Evolutionary conservation across 208 protist genomes (phyloP), one percentile per base, ranked within the genome.

Genomic region (Borovskyia barvae): DNA sequence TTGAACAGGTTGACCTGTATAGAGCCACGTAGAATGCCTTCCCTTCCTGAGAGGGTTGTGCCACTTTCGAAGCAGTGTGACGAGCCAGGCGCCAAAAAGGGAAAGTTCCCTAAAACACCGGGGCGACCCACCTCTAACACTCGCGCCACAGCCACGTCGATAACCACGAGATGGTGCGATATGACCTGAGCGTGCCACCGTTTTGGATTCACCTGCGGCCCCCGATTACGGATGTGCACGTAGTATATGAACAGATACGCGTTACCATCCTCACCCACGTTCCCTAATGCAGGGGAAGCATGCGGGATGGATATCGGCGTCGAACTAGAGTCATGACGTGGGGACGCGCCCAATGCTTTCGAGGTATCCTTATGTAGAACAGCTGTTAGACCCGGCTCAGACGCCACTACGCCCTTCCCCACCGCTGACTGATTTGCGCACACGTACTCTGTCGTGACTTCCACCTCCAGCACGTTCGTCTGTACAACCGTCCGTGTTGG

Each of bases 1-100:
- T 90, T 84, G 57, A 87, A 89, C 14, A 72, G 66, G 39, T 88
- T 87, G 22, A 96, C 49, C 59, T 96, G 90, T 45, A 96, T 80
- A 0, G 87, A 92, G 5, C 90, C 90, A 37, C 84, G 82, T 28
- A 96, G 55, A 2, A 96, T 48, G 17, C 85, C 90, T 19, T 77
- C 71, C 2, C 55, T 17, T n/a, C 79, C 75, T 12, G 43, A 54
- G 1, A 93, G 55, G 22, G 65, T 82, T 8, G 81, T 77, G 15
- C 90, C 87, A 42, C 72, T 77, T 57, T 89, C 77, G 58, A 85
- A 93, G 28, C 67, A 75, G 72, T 96, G 85, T 6, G 80, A 84
- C 19, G 88, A 82, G 8, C 87, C 85, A 0, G 90, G 87, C 20
- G 62, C 70, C 9, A 96, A 66, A 37, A 85, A 40, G 0, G 84